These are phyloP conservation scores for Malassezia sp. DNA, from an alignment of 1,284 basidiomycete genomes.

Conservation along the genomic window DNA sequence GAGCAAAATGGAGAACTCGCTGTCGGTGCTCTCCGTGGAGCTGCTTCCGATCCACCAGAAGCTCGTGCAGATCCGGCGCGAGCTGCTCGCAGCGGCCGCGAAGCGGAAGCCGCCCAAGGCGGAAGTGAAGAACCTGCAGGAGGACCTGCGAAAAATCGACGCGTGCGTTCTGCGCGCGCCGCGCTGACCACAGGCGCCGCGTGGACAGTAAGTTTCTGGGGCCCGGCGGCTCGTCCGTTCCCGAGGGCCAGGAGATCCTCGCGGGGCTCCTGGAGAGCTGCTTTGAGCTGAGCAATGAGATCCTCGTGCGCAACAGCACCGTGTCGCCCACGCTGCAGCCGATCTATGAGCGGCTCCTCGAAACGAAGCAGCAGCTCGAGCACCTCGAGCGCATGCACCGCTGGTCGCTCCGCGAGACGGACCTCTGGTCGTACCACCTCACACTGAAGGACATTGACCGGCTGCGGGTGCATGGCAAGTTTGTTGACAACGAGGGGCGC, in stretches of 20 bases:
- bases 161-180: too few relatives aligned
- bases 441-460: conserved; percentile 92
- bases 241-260: conserved; percentile 63
- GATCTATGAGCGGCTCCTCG: conserved; percentile 80
- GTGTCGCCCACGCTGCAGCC: conserved; percentile 78
- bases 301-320: conserved; percentile 82
- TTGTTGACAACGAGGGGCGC: conserved; percentile 85
- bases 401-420: conserved; percentile 93
- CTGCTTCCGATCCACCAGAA: conserved; percentile 52
- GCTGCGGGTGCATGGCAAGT: conserved; percentile 92
- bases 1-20: conserved; percentile 33
- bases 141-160: conserved; percentile 85
- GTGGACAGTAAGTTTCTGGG: conserved; percentile 93
- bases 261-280: conserved; percentile 82
- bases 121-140: conserved; percentile 77
- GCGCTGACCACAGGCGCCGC: too few relatives aligned
- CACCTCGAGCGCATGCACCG: conserved; percentile 83
- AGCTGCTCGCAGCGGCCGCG: conserved; percentile 76
- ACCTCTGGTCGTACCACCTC: conserved; percentile 64
- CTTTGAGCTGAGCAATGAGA: conserved; percentile 92
- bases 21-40: conserved; percentile 45
- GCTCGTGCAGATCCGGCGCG: conserved; percentile 73
- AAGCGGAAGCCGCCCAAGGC: conserved; percentile 71
- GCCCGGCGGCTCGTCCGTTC: conserved; percentile 72
- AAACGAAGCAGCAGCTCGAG: conserved; percentile 76